Base-by-base conservation (phyloP, 768 basidiomycete genomes). In the Macrolepiota albuminosa region DNA sequence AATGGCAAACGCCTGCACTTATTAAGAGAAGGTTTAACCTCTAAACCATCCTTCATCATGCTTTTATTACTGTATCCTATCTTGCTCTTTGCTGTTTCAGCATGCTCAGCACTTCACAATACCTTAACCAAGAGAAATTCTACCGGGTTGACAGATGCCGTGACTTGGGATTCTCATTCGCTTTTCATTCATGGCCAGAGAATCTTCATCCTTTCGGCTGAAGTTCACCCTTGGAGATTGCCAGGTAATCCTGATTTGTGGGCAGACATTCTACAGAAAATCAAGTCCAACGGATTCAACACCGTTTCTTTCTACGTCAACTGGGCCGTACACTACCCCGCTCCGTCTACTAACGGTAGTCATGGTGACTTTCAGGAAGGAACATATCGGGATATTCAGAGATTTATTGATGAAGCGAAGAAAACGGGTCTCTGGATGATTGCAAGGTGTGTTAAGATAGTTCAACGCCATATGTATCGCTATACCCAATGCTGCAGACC, bases 241-340 rank as follows among this genome's bases (percentile, higher is more conserved):
- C 80, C 80, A 4, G 79, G 78, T 0, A 77, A 78, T 57, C 81
- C 81, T 3, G 72, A 78, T 54, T 69, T 84, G 24, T 84, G 83
- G 82, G 71, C 73, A 14, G 87, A 87, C 64, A 71, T 88, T 54
- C 80, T 87, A 49, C 77, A 87, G 63, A 88, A 87, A 64, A 70
- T 85, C 57, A 85, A 82, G 62, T 79, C 85, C 29, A 80, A 82
- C 61, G 84, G 84, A 6, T 82, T 85, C 72, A 85, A 85, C 61
- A 77, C 81, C 5, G 80, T 87, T 46, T 84, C 82, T 2, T 83
- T 81, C 70, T 84, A 83, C 63, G 75, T 83, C 29, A 81, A 82
- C 61, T 86, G 85, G 83, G 85, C 83, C 11, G 61, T 81, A 7
- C 78, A 81, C 60, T 83, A 75, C 62, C 83, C 84, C 13, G 73